Evolutionary conservation across 176 grass and related monocot species (phyloP), one percentile per base, ranked within the genome.

Genomic region (Juncus inflexus): DNA sequence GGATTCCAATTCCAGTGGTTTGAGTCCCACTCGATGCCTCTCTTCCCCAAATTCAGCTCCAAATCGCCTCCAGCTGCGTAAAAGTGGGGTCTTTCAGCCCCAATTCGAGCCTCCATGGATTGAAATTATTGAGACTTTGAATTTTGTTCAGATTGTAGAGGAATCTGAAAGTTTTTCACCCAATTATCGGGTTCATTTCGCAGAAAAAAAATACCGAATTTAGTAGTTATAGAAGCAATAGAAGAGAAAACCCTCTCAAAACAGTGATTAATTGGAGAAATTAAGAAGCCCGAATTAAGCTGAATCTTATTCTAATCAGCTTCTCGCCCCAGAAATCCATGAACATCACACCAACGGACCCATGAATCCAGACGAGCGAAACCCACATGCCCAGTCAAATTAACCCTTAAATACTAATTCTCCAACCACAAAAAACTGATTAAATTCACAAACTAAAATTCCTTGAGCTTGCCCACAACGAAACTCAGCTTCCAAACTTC

Each of bases 1-100:
- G 87, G 74, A 76, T 97, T 82, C 92, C 92, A 91, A 66, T 73
- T 86, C 92, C 92, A 97, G 9, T 86, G 83, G 71, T 97, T 91
- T 58, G 91, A 82, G 77, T 97, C 87, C 92, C 92, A 97, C 51
- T 90, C 85, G 35, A 91, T 81, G 53, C 79, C 65, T 65, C 72
- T 79, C 58, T 79, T 89, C 74, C 81, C 75, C 61, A 74, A 75
- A 81, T 83, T 85, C 57, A 82, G 52, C 37, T 86, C 86, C 37
- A 83, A 75, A 40, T 81, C 79, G 42, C 74, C 83, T 63, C 80
- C 80, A 3, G 67, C 14, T 28, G 77, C 80, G 65, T 89, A 89
- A 80, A 89, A 35, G 52, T 56, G 77, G 68, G 68, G 51, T 69
- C 85, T 90, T 69, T 79, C 80, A 37, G 72, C 65, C 11, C 89